Evolutionary conservation across 2,329 filamentous ascomycete species (phyloP), one percentile per base, ranked within the genome.

Genomic region (Teratosphaeria destructans): DNA sequence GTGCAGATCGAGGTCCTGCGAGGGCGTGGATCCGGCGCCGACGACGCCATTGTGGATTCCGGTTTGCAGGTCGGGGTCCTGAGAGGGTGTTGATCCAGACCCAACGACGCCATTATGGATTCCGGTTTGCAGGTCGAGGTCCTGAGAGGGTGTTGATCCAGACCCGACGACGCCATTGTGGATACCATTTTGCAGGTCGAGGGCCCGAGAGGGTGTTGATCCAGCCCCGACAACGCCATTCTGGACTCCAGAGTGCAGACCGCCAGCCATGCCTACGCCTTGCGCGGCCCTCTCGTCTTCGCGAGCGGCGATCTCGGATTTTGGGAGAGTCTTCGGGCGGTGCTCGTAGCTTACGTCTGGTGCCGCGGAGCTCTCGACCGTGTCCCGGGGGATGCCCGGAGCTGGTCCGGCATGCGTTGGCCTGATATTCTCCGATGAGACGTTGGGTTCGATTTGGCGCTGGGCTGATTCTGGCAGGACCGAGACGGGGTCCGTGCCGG

Each of bases 311-410:
- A 64, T 83, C 80, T 55, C 92, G 77, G 7, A 95, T 79, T 76
- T 95, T 87, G 32, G 82, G 73, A 78, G 80, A 72, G 83, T 84
- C 82, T 94, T 94, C 67, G 92, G 88, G 63, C 81, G 76, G 6
- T 94, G 87, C n/a, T 85, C 87, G 59, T 80, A 79, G 1, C 83
- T 77, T 73, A 85, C 87, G 59, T 82, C 81, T 37, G 87, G 83
- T 34, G 89, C 89, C 74, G 94, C 90, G 10, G 89, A 86, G 62
- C 77, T 79, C 68, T 80, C 73, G 37, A 66, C 65, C 3, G 67
- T 68, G 55, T 68, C 62, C 58, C 68, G 64, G 57, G 70, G 69
- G 32, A 66, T 69, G 12, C 62, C 65, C n/a, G 62, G 60, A 27
- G 71, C 69, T 52, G 65, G 64, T 10, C 61, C 59, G 19, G 70